A percentile compares a stretch with the other conserved stretches of the same genome.
Evolutionary conservation across 2,329 filamentous ascomycete species (phyloP).

Genomic region (Fusarium mexicanum): DNA sequence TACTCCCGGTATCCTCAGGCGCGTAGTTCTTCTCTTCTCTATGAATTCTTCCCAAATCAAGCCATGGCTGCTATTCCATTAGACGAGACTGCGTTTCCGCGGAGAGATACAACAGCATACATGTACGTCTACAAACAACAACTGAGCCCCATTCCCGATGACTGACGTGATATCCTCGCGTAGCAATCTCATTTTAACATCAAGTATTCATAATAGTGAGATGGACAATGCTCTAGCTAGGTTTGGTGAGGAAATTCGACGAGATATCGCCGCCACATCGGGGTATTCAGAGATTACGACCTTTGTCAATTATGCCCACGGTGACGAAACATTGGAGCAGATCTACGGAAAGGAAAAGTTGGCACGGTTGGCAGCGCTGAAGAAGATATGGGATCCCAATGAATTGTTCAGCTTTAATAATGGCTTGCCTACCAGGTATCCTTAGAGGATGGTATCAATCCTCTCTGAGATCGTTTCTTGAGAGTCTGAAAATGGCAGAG

Average conservation of each 20-base stretch:
- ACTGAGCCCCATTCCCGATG: accelerated
- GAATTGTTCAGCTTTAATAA: background rate
- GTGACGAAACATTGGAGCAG: background rate
- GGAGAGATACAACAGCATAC: background rate
- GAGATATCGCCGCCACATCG: background rate
- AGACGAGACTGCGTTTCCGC: background rate
- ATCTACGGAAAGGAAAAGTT: background rate
- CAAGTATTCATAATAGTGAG: background rate
- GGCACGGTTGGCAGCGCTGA: background rate
- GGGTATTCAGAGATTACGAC: background rate
- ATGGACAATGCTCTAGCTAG: background rate
- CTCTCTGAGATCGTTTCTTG: accelerated
- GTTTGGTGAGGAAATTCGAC: background rate
- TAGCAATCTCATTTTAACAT: background rate
- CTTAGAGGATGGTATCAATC: background rate
- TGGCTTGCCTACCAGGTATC: background rate
- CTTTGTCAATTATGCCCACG: background rate
- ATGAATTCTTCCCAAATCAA: background rate
- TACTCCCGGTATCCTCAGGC: background rate
- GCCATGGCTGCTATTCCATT: background rate
- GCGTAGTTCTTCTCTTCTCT: background rate
- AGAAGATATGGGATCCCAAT: background rate
- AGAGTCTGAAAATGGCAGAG: background rate
- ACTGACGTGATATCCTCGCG: accelerated
- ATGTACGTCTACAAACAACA: background rate